A percentile compares a stretch with the other conserved stretches of the same genome.
Evolutionary conservation across 108 stramenopile species (phyloP).

Genomic region (Cyclotella atomus): DNA sequence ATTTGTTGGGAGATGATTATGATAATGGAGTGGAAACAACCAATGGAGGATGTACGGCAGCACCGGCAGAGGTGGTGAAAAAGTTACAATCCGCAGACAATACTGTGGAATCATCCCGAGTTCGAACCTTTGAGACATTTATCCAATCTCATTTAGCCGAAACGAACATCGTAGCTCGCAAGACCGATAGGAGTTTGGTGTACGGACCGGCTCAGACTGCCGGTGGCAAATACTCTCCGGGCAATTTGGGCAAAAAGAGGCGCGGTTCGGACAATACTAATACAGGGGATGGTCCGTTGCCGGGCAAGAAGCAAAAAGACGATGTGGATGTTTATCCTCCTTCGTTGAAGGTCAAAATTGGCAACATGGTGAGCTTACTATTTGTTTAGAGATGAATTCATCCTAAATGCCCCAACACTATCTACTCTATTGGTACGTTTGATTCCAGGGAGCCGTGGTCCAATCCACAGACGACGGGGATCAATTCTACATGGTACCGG

Average conservation of each 20-base stretch:
- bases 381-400: not conserved
- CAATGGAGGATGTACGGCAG: not conserved
- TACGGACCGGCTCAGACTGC: not conserved
- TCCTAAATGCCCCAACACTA: not conserved
- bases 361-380: not conserved
- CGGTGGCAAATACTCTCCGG: not conserved
- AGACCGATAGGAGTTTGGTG: not conserved
- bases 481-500: constrained; percentile 1
- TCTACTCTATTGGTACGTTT: not conserved
- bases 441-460: not conserved
- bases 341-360: not conserved
- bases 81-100: not conserved
- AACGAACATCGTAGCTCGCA: not conserved
- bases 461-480: not conserved
- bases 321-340: not conserved
- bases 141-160: not conserved
- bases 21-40: not conserved
- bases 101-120: not conserved
- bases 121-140: constrained; percentile 1
- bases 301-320: not conserved
- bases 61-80: not conserved
- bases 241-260: not conserved
- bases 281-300: not conserved
- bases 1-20: not conserved
- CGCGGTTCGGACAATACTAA: not conserved